Evolutionary conservation across 2,329 filamentous ascomycete genomes (phyloP), one percentile per base, ranked within the genome.

Genomic region (Hirsutella rhossiliensis): DNA sequence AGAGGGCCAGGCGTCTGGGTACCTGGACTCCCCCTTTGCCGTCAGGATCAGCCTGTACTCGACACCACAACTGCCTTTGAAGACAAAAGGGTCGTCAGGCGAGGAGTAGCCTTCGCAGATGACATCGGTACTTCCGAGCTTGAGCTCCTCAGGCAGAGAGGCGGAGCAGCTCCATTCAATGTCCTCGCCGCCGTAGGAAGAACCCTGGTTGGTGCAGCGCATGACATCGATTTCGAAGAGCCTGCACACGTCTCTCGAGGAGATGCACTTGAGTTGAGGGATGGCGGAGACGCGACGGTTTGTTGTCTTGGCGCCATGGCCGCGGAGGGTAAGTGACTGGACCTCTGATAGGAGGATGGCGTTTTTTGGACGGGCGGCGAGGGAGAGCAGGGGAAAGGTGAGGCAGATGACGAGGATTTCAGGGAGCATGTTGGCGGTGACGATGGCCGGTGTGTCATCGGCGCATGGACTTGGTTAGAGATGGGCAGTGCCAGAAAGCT

Each of bases 31-130:
- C 3, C 92, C 92, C 48, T 73, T 69, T 11, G 82, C 78, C 1
- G 89, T 97, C 43, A 97, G 68, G 0, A 84, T 62, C 7, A 97
- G 64, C 13, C 82, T 73, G 63, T 97, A 97, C 64, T 95, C 87
- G 20, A 95, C 89, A 13, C 84, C 92, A 63, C 90, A 97, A 61
- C 85, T 92, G 19, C 92, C 92, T 56, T 85, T 88, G 43, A 97
- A 67, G n/a, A 97, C 76, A 61, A 87, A 94, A 0, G 79, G 78
- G 60, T 97, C 92, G 40, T 90, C 78, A 1, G 82, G 65, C 13
- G 68, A 72, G 46, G 76, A 69, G 65, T 95, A 97, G 11, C 92
- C 90, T 59, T 98, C 90, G 62, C 92, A 98, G 11, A 88, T 71
- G 44, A 97, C 90, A 49, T 97, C 89, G 11, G 90, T 96, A 48